Conservation (phyloP, 2,329 filamentous ascomycete genomes). For the Epichloe uncinata region DNA sequence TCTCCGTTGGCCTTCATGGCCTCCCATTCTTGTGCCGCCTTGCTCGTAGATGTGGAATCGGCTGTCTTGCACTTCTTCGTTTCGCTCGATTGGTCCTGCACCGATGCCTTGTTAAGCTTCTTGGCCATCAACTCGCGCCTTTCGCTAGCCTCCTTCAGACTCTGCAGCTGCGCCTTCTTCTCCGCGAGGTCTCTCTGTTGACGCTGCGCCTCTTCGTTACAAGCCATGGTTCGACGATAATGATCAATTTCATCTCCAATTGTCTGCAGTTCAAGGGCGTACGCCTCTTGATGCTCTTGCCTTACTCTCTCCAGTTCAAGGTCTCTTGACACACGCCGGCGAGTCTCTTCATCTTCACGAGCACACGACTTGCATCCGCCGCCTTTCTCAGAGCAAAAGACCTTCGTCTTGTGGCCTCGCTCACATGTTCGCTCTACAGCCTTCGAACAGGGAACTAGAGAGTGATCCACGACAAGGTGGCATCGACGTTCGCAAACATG, state of each 20-base stretch:
- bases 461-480: constrained; percentile 48
- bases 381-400: constrained; percentile 30
- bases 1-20: constrained; percentile 40
- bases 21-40: constrained; percentile 45
- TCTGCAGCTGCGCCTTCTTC: too few relatives aligned
- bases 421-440: constrained; percentile 32
- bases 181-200: constrained; percentile 31
- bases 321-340: constrained; percentile 30
- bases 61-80: neutral
- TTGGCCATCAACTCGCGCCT: neutral
- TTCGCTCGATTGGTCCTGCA: neutral
- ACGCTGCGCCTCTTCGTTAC: constrained; percentile 15
- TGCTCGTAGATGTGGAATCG: neutral
- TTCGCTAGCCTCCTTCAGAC: constrained; percentile 20
- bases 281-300: constrained; percentile 28
- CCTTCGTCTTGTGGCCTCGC: constrained; percentile 34
- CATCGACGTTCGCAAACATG: constrained; percentile 49
- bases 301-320: constrained; percentile 37
- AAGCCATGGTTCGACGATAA: constrained; percentile 14
- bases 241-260: constrained; percentile 42
- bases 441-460: constrained; percentile 24
- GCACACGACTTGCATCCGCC: constrained; percentile 37
- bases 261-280: constrained; percentile 29
- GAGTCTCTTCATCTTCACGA: constrained; percentile 31
- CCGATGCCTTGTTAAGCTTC: neutral